Evolutionary conservation across 805 yeast genomes (phyloP), one percentile per base, ranked within the genome.

Genomic region (Hanseniaspora taiwanica): DNA sequence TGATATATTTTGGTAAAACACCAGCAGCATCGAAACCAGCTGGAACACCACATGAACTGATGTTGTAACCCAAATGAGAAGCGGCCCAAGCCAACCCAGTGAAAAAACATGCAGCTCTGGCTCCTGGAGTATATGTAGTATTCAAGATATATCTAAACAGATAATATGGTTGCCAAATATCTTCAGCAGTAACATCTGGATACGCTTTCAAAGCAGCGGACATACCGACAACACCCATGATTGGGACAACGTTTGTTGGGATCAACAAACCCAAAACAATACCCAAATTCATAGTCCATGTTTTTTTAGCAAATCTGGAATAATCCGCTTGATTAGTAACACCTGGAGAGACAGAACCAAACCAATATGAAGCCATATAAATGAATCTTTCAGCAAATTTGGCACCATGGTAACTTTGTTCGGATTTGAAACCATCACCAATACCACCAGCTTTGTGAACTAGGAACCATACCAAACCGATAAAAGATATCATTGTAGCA

Each of bases 21-120:
- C 67, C 69, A 6, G 68, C 55, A 35, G 64, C 47, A 52, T 63
- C 68, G 66, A 64, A 64, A 36, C 70, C 69, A 39, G 71, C 71
- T 2, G 64, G 62, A 42, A 59, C 54, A 27, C 66, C 66, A 38
- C 62, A 58, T 33, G 62, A 60, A 16, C 64, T 54, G 19, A 64
- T 58, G 40, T 64, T 64, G 46, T 64, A 61, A 10, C 64, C 54
- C 39, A 66, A 47, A 43, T 66, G 70, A 4, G 67, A 59, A 21
- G 58, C 37, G 10, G 55, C 51, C 40, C 65, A 59, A 3, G 65
- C 56, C 1, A 61, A 44, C 4, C 69, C 69, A 40, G 62, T 55
- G 46, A 65, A 64, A 49, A 65, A 65, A 5, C 59, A 46, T 21
- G 58, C 70, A 3, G 65, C 65, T 44, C 69, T 52, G 16, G 56